Percentiles rank a stretch among this genome's conserved stretches.
phyloP scores from a whole-genome alignment of 306 rosid species.

The Mimosa pudica region DNA sequence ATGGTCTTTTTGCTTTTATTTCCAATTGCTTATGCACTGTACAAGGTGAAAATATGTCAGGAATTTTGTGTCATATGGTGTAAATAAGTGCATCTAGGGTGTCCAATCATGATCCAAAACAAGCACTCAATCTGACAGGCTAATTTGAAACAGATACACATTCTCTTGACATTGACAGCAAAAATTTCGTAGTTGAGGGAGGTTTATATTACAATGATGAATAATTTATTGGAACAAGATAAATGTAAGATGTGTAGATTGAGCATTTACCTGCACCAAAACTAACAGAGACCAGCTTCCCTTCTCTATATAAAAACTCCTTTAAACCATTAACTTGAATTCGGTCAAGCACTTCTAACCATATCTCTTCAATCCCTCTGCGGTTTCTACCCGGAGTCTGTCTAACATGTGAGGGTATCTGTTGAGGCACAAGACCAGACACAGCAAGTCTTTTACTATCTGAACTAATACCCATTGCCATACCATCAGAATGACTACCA shows the following conservation, averaged over 20 bases:
- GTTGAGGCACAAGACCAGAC: constrained; percentile 55
- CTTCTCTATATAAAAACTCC: constrained; percentile 81
- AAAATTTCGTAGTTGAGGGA: neutral
- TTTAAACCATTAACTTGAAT: constrained; percentile 65
- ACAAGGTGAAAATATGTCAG: no score
- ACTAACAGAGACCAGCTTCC: constrained; percentile 80
- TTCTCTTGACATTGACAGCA: neutral
- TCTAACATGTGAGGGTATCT: constrained; percentile 39
- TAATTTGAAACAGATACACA: neutral
- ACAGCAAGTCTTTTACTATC: constrained; percentile 59
- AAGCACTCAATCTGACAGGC: neutral
- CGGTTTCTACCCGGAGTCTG: constrained; percentile 46
- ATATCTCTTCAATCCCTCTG: constrained; percentile 75
- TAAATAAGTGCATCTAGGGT: no score
- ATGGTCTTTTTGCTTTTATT: no score
- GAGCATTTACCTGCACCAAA: constrained; percentile 76
- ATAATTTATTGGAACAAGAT: neutral
- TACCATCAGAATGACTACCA: constrained; percentile 57
- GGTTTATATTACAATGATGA: neutral
- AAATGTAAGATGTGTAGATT: neutral
- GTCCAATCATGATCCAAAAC: no score
- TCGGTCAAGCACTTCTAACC: constrained; percentile 86
- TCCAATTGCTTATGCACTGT: no score
- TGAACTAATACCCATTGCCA: constrained; percentile 46
- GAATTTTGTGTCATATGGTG: no score